Evolutionary conservation across 2,329 filamentous ascomycete species (phyloP), one percentile per base, ranked within the genome.

Genomic region (Aspergillus proliferans): DNA sequence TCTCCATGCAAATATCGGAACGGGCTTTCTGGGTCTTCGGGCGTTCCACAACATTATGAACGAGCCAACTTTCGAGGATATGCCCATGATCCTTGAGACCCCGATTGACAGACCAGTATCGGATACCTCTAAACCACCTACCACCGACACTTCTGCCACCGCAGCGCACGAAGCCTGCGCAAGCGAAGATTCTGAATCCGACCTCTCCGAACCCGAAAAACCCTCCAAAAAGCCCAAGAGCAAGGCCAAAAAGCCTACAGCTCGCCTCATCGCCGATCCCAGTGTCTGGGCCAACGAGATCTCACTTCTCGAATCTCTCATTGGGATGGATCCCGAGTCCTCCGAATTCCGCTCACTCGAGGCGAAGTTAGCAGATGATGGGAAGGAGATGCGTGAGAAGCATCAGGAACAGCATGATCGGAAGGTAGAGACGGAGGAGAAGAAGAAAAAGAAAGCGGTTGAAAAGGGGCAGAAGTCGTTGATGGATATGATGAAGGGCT

Each of bases 1-100:
- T 66, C 73, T 97, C 2, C 93, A 98, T 70, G 90, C 92, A 56
- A 97, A 96, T 65, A 97, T 98, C 54, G 93, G 93, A 22, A 94
- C 90, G 0, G 93, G 93, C 1, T 98, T 94, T 64, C 78, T 98
- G 0, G 93, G 93, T 0, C 78, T 98, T 14, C 81, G 87, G 19
- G 87, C 91, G 2, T 98, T 98, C 69, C 88, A 95, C 71, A 88
- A 85, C 63, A 74, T 98, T 51, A 85, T 97, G 76, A 97, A 97
- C 67, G 83, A 89, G 61, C 75, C 78, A 22, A 76, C 82, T 1
- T 86, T 97, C 51, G 80, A 86, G 57, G 82, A 82, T 22, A 71
- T 96, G 60, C 93, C 93, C 3, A 89, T 98, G 82, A 84, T 98
- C 2, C 79, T 98, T 6, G 93, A 98, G 74, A 98, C 93, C n/a